Percentiles rank a stretch among this genome's conserved stretches.
phyloP scores from a whole-genome alignment of 2,329 filamentous ascomycete species.

The Cercospora sojina region DNA sequence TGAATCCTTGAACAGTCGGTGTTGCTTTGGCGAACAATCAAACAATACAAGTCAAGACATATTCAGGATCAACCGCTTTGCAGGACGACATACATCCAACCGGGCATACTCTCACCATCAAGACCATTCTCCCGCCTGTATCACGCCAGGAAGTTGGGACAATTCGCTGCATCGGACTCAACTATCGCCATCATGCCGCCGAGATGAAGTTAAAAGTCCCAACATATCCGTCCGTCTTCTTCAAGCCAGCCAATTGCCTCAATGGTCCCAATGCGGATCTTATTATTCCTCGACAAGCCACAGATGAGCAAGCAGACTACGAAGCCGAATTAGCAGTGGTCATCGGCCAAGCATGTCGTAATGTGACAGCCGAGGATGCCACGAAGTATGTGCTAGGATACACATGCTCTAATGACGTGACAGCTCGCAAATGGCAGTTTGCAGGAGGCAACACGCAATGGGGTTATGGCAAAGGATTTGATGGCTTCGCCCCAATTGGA shows the following conservation, averaged over 20 bases:
- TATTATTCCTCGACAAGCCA: constrained; percentile 16
- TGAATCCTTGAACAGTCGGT: constrained; percentile 49
- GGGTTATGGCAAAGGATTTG: constrained; percentile 59
- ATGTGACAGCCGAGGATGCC: constrained; percentile 49
- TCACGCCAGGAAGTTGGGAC: constrained; percentile 53
- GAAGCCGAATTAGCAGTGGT: constrained; percentile 54
- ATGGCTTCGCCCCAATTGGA: constrained; percentile 56
- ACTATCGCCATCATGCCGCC: constrained; percentile 44
- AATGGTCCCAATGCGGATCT: constrained; percentile 8
- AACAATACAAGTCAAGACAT: constrained; percentile 4
- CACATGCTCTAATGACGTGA: constrained; percentile 57
- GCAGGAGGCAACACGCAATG: constrained; percentile 53
- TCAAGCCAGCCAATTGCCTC: constrained; percentile 18
- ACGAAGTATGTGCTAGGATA: constrained; percentile 55
- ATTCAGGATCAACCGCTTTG: neutral
- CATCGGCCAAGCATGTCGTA: constrained; percentile 53
- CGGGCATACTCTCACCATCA: constrained; percentile 55
- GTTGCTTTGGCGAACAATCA: constrained; percentile 38
- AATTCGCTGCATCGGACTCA: constrained; percentile 59
- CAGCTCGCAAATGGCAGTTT: constrained; percentile 48
- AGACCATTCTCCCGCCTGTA: constrained; percentile 55
- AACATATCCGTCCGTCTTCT: constrained; percentile 16
- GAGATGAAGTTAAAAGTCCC: constrained; percentile 15
- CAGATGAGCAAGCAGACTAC: constrained; percentile 48
- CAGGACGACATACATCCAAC: constrained; percentile 47